Base-by-base conservation (phyloP, 2,329 filamentous ascomycete species). In the Aspergillus amoenus region DNA sequence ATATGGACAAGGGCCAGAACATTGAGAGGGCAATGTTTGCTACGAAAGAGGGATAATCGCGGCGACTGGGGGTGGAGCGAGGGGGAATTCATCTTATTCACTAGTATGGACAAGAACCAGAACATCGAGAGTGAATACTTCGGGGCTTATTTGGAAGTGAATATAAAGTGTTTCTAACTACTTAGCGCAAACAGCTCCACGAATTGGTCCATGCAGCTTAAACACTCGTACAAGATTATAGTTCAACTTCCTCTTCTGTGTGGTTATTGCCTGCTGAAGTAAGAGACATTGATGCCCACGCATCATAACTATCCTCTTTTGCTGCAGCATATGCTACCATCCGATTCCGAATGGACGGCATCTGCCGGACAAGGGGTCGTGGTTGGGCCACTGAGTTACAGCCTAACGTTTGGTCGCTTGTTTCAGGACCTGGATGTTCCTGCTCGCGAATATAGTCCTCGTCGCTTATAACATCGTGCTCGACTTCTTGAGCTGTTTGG, bases 221-320 rank as follows among this genome's bases (percentile, higher is more conserved):
- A 37, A 13, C 34, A n/a, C 15, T 12, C 32, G 34, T 37, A 37
- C 15, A 3, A 2, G 13, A 6, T n/a, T 37, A 37, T 37, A 80
- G 58, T 61, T 80, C 78, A 53, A 72, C 55, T 57, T 80, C 78
- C 47, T 71, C 67, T 53, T 74, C 66, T 0, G 70, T 68, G 65
- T 80, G 76, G 58, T 78, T 78, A 62, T 75, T 70, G 2, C 72
- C 71, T 5, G 73, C 70, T 24, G 78, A 81, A 30, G 79, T 67
- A 27, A 81, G 65, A 4, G 76, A 67, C n/a, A 75, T 61, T 21
- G 71, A 66, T 46, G 68, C 66, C 76, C 78, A 80, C 4, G 68
- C 77, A 8, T 75, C 73, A 48, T 73, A 78, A 11, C 72, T 78
- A 9, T 73, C 73, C 61, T 72, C 74, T 9, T 67, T 70, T 17